Base-by-base conservation (phyloP, 169 alveolate species). In the Plasmodium fragile region DNA sequence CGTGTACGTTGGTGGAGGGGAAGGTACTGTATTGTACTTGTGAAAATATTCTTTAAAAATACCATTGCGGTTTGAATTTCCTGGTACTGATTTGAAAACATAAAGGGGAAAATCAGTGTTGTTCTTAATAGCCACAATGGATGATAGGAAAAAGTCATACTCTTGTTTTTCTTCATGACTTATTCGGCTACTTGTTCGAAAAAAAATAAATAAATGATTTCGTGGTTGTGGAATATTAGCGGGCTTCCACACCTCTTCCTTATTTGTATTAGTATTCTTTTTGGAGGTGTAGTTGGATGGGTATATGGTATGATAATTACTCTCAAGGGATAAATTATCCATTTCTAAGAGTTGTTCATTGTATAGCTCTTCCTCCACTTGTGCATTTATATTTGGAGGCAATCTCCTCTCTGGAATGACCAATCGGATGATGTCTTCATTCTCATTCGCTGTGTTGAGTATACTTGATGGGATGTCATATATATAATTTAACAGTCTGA, bases 111-210 rank as follows among this genome's bases (percentile, higher is more conserved):
- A 89, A 79, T 89, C 94, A 1, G 94, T 89, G 22, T 89, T 89
- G 30, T 89, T 89, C 82, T 89, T 89, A 79, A 89, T 39, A 89
- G 94, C 89, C 34, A 89, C 59, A n/a, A 89, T 49, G 32, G 94
- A 89, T 39, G 94, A 89, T 25, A 89, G 25, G 71, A 79, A 89
- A 49, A 89, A 89, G 49, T 89, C 94, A 80, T 80, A 79, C 72
- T 89, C 94, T 59, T 89, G 89, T 89, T 89, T 89, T 89, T 89
- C 94, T 41, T 89, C 94, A 89, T 89, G 94, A 78, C 91, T 80
- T 18, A 78, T 45, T 79, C 82, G 43, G 36, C 73, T 89, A 65
- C 94, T 89, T 69, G 94, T 89, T 18, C 94, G 71, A 41, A 89
- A 89, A 65, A 49, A 89, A 0, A 89, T 89, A 45, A 39, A 89